Base-by-base conservation (phyloP, 2,329 filamentous ascomycete species). In the Curvularia hawaiiensis region DNA sequence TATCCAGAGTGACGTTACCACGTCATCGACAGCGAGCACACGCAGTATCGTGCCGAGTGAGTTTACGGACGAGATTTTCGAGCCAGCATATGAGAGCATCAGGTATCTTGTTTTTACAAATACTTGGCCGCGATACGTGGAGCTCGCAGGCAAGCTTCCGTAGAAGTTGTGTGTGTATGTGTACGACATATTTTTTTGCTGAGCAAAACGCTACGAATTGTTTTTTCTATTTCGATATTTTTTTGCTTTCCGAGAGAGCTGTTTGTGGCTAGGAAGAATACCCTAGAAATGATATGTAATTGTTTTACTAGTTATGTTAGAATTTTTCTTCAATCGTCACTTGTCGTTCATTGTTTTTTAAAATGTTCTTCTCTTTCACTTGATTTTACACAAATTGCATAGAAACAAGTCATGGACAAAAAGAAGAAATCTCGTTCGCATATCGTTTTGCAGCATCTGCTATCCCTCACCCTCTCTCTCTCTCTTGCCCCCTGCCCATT, bases 51-150 rank as follows among this genome's bases (percentile, higher is more conserved):
- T 76, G 2, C 74, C 74, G 4, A 73, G 69, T 58, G 66, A 75
- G 6, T 77, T 77, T 46, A 71, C 65, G 6, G 70, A 71, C 2
- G 65, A 71, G 3, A 58, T 75, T 0, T 76, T 75, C 52, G 74
- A 75, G 30, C 57, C 69, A 1, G 74, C 74, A 8, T 75, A 70
- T 39, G 73, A 75, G 20, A 75, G 73, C 50, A 76, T 76, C 58
- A 76, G 75, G 53, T 75, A 75, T 35, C 68, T 76, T 4, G 69
- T 76, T 28, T 75, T 75, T 59, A 75, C 73, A 10, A 76, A 76
- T 54, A 75, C 74, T 1, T 76, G 74, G 74, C 73, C 74, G 24
- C 58, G 73, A 24, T 76, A 70, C 54, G 72, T 75, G 14, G 72
- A 75, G 59, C 58, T 74, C 59, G 52, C 58, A 20, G 59, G 65